A percentile compares a stretch with the other conserved stretches of the same genome.
phyloP scores from a whole-genome alignment of 768 basidiomycete genomes.

The Tubosaeta sp. region DNA sequence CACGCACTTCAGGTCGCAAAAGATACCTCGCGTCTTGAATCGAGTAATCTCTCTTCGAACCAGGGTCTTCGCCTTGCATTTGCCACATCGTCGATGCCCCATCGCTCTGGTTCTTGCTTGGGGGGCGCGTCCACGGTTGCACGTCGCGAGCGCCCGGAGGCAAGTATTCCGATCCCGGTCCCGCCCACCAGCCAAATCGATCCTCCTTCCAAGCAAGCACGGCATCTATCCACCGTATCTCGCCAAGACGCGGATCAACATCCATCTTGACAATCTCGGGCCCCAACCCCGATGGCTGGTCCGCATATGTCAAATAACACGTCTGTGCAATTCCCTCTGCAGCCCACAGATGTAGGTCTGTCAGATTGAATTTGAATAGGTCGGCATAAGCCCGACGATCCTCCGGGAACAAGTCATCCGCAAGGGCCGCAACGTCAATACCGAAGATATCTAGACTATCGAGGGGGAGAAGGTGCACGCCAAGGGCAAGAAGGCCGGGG shows the following conservation, averaged over 20 bases:
- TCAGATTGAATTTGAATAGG: slow-evolving; percentile 44
- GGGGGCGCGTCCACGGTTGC: slow-evolving; percentile 17
- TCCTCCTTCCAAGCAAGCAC: slow-evolving; percentile 44
- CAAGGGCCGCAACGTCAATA: slow-evolving; percentile 40
- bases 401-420: slow-evolving; percentile 14
- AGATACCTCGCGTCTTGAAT: slow-evolving; percentile 45
- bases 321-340: slow-evolving; percentile 73
- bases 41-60: slow-evolving; percentile 47
- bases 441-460: slow-evolving; percentile 46
- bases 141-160: slow-evolving; percentile 50
- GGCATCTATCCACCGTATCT: slow-evolving; percentile 23
- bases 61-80: background rate
- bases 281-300: slow-evolving; percentile 62
- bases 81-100: background rate
- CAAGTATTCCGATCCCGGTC: slow-evolving; percentile 24
- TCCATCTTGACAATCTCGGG: slow-evolving; percentile 44
- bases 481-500: slow-evolving; percentile 71
- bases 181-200: background rate
- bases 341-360: slow-evolving; percentile 66
- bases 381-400: slow-evolving; percentile 31
- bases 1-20: slow-evolving; percentile 66
- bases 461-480: slow-evolving; percentile 58
- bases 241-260: slow-evolving; percentile 3
- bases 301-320: slow-evolving; percentile 68
- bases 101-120: slow-evolving; percentile 1